Percentiles rank a stretch among this genome's conserved stretches.
phyloP scores from a whole-genome alignment of 148 eudicot species.

The Heliosperma pusillum region DNA sequence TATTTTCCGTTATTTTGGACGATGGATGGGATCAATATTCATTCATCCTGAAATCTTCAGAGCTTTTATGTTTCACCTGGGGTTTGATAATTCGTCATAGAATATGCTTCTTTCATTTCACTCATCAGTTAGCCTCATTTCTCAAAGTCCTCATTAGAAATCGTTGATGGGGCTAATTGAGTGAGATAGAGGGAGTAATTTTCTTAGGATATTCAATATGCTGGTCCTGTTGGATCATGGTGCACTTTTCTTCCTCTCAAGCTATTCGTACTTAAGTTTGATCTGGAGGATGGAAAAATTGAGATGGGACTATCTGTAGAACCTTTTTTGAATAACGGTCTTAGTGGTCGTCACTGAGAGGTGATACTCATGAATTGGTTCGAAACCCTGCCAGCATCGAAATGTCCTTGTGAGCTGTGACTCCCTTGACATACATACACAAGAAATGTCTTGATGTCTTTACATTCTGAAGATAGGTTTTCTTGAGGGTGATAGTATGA shows the following conservation, averaged over 20 bases:
- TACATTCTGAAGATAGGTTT: background rate
- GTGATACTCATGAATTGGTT: no score
- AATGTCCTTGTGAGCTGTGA: background rate
- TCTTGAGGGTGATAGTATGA: conserved; percentile 1
- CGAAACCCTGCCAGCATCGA: background rate
- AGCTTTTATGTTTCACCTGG: background rate
- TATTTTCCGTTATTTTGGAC: background rate
- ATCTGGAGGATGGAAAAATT: background rate
- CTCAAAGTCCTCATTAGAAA: background rate
- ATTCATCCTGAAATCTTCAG: background rate
- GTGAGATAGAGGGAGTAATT: background rate
- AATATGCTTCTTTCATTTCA: background rate
- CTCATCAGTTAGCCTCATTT: background rate
- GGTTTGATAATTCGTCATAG: background rate
- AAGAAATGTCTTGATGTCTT: background rate
- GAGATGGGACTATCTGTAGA: background rate
- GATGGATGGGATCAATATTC: background rate
- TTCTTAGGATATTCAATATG: no score
- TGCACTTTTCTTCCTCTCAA: background rate
- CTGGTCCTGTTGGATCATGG: background rate
- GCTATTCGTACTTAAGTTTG: background rate
- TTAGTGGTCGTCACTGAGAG: background rate
- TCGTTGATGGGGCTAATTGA: background rate
- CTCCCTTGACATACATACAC: no score
- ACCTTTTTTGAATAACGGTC: background rate